A percentile compares a stretch with the other conserved stretches of the same genome.
phyloP scores from a whole-genome alignment of 192 early-diverging fungal species.

The Kickxella alabastrina region DNA sequence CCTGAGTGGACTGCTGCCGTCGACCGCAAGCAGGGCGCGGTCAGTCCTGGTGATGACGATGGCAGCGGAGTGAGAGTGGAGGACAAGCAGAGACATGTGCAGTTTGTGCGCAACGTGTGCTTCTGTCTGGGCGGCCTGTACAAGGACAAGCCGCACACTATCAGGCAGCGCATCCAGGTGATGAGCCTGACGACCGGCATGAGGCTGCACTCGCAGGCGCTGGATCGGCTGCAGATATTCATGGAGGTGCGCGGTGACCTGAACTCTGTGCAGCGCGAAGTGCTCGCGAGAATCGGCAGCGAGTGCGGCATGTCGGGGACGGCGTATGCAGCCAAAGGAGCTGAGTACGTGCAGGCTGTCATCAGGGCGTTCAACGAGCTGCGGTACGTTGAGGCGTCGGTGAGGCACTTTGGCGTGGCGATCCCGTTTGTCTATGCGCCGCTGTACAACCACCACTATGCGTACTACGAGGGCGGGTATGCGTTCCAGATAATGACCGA shows the following conservation, averaged over 20 bases:
- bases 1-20: constrained; percentile 35
- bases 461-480: constrained; percentile 56
- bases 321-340: constrained; percentile 16
- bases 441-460: constrained; percentile 58
- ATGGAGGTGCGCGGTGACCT: constrained; percentile 56
- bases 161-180: constrained; percentile 39
- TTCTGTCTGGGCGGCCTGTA: constrained; percentile 59
- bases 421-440: constrained; percentile 52
- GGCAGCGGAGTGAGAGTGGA: constrained; percentile 4
- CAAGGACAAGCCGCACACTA: constrained; percentile 39
- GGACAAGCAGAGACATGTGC: constrained; percentile 13
- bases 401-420: constrained; percentile 41
- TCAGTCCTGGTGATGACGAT: neutral
- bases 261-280: constrained; percentile 32
- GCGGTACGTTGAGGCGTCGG: constrained; percentile 34
- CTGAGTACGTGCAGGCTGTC: constrained; percentile 22
- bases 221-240: constrained; percentile 66
- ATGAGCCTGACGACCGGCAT: constrained; percentile 60
- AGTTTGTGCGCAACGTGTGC: constrained; percentile 52
- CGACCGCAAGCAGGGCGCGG: constrained; percentile 1
- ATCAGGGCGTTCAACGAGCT: constrained; percentile 44
- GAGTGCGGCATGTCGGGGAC: constrained; percentile 31
- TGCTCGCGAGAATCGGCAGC: constrained; percentile 31
- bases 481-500: constrained; percentile 61
- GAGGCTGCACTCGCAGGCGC: constrained; percentile 55